These are phyloP conservation scores for Elasticomyces elasticus DNA, from an alignment of 495 filamentous ascomycete species.

Conservation along the genomic window DNA sequence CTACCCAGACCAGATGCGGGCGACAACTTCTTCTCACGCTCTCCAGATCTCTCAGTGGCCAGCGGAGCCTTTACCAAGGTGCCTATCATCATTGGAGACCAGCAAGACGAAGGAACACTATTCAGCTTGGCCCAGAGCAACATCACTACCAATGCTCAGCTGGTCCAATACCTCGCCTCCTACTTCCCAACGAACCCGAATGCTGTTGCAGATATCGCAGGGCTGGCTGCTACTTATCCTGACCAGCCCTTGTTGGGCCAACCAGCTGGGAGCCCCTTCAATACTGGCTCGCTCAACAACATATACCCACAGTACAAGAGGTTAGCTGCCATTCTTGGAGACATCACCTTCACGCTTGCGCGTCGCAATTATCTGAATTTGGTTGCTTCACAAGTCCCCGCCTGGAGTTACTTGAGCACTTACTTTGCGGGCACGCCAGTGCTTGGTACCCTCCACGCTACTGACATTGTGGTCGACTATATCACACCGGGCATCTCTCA, in stretches of 20 bases:
- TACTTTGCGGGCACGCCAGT: conserved; percentile 61
- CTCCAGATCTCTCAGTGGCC: conserved; percentile 43
- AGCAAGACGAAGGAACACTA: conserved; percentile 52
- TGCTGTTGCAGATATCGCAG: conserved; percentile 13
- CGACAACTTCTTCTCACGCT: conserved; percentile 32
- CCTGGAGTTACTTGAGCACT: conserved; percentile 62
- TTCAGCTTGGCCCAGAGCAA: conserved; percentile 55
- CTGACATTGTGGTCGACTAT: conserved; percentile 39
- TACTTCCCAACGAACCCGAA: conserved; percentile 35
- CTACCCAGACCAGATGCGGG: conserved; percentile 16
- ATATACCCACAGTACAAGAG: conserved; percentile 68
- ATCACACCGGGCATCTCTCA: conserved; percentile 9
- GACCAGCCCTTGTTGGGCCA: conserved; percentile 25
- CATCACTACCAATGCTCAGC: conserved; percentile 46
- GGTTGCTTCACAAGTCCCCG: conserved; percentile 29
- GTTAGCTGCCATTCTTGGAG: conserved; percentile 63
- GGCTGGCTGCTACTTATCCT: conserved; percentile 48
- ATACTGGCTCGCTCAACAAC: conserved; percentile 51
- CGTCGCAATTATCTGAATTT: conserved; percentile 45
- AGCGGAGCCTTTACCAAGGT: conserved; percentile 45
- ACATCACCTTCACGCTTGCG: conserved; percentile 55
- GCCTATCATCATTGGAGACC: conserved; percentile 49
- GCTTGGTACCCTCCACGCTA: conserved; percentile 63
- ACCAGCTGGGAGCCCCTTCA: conserved; percentile 53
- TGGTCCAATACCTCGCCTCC: conserved; percentile 50